Evolutionary conservation across 495 filamentous ascomycete genomes (phyloP), one percentile per base, ranked within the genome.

Genomic region (Halenospora varia): DNA sequence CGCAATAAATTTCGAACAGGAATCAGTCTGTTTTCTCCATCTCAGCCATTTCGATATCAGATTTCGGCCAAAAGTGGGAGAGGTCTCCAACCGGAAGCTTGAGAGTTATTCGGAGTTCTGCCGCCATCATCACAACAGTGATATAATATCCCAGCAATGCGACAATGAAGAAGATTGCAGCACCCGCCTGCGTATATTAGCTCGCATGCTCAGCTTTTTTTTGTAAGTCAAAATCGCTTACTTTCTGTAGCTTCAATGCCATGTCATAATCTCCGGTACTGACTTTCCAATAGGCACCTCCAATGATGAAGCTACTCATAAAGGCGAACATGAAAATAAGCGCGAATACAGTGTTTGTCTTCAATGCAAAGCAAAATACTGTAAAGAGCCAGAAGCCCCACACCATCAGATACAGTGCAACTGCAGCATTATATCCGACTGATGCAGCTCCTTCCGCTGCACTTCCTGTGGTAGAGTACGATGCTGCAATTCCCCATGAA

Each of bases 321-420:
- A 72, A 80, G 41, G 79, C 77, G 41, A 74, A 72, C 35, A 77
- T 61, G 54, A 83, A 82, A 57, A 83, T 81, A 1, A 64, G 25
- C 0, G 80, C 78, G 58, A 82, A 81, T 2, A 82, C 75, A 15
- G 65, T 62, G 62, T 83, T 82, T 48, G 79, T 80, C 67, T 77
- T 77, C 13, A 74, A 66, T 0, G 78, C 80, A 51, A 83, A 82
- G 48, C 81, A 67, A 64, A 77, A 81, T 60, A 79, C 81, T 0
- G 78, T 82, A 50, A 80, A 78, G 15, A 81, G 62, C 22, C 77
- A 78, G 48, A 81, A 83, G 0, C 80, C 80, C 80, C 78, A 82
- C 2, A 80, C 75, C 20, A 81, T 69, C 2, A 82, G 70, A 56
- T 81, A 80, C 20, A 82, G 53, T 0, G 68, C 79, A 10, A 82